Evolutionary conservation across 2,329 filamentous ascomycete species (phyloP).

Genomic region (Fusarium palustre): DNA sequence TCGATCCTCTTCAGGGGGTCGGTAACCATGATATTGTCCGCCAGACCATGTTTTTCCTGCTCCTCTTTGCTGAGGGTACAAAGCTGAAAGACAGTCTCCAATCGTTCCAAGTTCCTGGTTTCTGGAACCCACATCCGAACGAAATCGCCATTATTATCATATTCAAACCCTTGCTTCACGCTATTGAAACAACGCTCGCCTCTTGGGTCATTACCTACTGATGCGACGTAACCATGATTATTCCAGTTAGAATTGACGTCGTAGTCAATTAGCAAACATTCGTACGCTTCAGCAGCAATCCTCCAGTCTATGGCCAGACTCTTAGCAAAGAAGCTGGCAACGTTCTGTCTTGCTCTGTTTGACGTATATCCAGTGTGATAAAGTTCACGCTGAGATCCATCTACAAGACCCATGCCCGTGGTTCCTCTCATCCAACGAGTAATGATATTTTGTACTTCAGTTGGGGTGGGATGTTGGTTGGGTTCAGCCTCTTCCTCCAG

Average conservation of each 20-base stretch:
- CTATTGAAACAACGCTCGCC: slow-evolving; percentile 84
- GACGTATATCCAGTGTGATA: slow-evolving; percentile 82
- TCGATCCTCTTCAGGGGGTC: slow-evolving; percentile 74
- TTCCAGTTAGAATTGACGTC: slow-evolving; percentile 82
- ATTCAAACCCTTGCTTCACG: slow-evolving; percentile 82
- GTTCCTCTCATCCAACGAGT: slow-evolving; percentile 58
- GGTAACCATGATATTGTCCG: slow-evolving; percentile 72
- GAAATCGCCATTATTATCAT: slow-evolving; percentile 77
- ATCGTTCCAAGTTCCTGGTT: slow-evolving; percentile 63
- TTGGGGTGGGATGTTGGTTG: too few species aligned
- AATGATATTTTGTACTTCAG: too few species aligned
- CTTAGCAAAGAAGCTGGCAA: slow-evolving; percentile 78
- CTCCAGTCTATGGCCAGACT: slow-evolving; percentile 83
- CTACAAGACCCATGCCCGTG: slow-evolving; percentile 81
- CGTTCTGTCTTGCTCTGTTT: slow-evolving; percentile 80
- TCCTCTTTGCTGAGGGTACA: slow-evolving; percentile 62
- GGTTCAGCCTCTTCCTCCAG: slow-evolving; percentile 29
- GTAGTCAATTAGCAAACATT: slow-evolving; percentile 79
- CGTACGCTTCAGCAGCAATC: slow-evolving; percentile 85
- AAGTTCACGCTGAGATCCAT: slow-evolving; percentile 80
- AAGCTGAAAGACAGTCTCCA: slow-evolving; percentile 74
- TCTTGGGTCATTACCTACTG: slow-evolving; percentile 82
- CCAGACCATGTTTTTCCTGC: slow-evolving; percentile 62
- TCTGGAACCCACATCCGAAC: slow-evolving; percentile 81
- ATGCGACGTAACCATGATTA: slow-evolving; percentile 79